phyloP scores from a whole-genome alignment of 2,329 filamentous ascomycete species.

The Alternaria novae-zelandiae region DNA sequence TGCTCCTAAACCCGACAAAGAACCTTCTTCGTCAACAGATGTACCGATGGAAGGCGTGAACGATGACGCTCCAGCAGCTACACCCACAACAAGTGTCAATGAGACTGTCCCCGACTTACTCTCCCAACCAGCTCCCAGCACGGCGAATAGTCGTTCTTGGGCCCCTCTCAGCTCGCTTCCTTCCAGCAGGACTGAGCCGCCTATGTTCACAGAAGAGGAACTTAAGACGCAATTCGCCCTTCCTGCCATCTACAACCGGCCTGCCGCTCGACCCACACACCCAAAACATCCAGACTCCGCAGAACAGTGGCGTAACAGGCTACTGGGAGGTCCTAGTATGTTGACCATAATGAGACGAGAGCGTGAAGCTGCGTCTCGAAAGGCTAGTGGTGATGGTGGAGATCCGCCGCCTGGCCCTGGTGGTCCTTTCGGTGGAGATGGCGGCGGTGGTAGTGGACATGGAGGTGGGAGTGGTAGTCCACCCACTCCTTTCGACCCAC shows the following conservation, averaged over 20 bases:
- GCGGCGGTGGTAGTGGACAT: no score
- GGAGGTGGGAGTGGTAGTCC: neutral
- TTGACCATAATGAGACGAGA: neutral
- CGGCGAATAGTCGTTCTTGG: neutral
- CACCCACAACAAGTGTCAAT: fast-evolving
- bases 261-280: neutral
- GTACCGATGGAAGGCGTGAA: neutral
- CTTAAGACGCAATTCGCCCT: neutral
- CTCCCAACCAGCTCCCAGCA: neutral
- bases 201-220: neutral
- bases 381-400: neutral
- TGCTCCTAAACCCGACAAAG: no score
- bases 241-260: neutral
- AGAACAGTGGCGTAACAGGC: neutral
- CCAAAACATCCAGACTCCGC: neutral
- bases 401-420: neutral
- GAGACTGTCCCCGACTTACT: neutral
- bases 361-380: neutral
- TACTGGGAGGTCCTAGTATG: neutral
- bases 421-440: neutral
- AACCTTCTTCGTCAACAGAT: neutral
- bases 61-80: neutral
- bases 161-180: neutral
- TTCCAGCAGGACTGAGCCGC: neutral
- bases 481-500: neutral